A percentile compares a stretch with the other conserved stretches of the same genome.
Conservation (phyloP, 495 filamentous ascomycete genomes). For the Recurvomyces mirabilis region DNA sequence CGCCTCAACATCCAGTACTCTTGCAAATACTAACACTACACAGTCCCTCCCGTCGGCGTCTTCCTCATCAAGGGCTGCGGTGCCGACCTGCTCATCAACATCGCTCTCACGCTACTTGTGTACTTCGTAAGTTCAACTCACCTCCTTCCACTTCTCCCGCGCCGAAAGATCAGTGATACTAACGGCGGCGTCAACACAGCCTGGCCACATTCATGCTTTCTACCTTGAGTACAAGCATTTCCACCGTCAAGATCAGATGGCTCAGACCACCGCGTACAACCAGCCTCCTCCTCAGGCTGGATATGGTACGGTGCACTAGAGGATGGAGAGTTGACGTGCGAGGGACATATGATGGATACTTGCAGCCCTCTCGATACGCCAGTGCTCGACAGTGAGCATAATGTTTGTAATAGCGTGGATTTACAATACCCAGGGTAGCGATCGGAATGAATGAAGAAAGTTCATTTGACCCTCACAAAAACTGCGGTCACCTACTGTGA, state of each 20-base stretch:
- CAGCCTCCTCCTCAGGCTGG: no score
- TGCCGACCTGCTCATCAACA: constrained; percentile 54
- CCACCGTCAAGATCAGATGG: constrained; percentile 61
- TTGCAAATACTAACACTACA: neutral
- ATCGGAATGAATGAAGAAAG: no score
- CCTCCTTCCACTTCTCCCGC: no score
- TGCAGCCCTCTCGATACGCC: no score
- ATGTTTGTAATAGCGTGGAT: no score
- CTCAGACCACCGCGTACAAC: no score
- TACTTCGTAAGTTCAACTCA: constrained; percentile 45
- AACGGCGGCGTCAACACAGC: neutral
- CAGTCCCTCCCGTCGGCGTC: constrained; percentile 55
- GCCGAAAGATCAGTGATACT: neutral
- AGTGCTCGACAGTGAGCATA: no score
- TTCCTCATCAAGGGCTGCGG: constrained; percentile 52
- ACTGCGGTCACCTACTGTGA: no score
- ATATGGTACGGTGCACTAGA: constrained; percentile 12
- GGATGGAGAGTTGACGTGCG: no score
- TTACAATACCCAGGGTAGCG: no score
- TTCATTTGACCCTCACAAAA: no score
- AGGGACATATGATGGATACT: no score
- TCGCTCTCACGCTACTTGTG: constrained; percentile 50
- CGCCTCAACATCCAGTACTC: neutral
- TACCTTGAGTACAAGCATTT: constrained; percentile 75
- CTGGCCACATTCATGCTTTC: constrained; percentile 68